A percentile compares a stretch with the other conserved stretches of the same genome.
These are phyloP conservation scores for Suillus alpinus DNA, from an alignment of 768 basidiomycete genomes.

Conservation along the genomic window DNA sequence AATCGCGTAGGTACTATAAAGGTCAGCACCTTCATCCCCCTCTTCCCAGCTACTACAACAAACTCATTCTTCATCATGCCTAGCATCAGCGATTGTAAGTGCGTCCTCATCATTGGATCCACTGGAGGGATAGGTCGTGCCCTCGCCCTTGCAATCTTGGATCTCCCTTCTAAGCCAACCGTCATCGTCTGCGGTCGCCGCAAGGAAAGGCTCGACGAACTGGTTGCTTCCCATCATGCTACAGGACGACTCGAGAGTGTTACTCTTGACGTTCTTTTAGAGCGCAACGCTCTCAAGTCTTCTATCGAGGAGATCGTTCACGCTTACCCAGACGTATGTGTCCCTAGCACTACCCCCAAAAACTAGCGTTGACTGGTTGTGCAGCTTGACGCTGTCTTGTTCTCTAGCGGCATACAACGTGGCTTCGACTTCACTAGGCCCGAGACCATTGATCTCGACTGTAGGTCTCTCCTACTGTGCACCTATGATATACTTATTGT, in stretches of 20 bases:
- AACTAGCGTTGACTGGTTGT: neutral
- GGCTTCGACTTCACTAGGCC: constrained; percentile 43
- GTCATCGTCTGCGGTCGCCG: constrained; percentile 53
- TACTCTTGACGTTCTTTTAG: constrained; percentile 42
- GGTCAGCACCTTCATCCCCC: neutral
- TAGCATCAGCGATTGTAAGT: constrained; percentile 45
- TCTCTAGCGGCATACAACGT: constrained; percentile 54
- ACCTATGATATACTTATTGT: neutral
- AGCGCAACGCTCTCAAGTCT: constrained; percentile 35
- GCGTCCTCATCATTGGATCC: constrained; percentile 52
- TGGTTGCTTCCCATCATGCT: constrained; percentile 28
- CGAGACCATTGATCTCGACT: constrained; percentile 38
- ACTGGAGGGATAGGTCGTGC: constrained; percentile 58
- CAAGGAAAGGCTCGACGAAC: constrained; percentile 51
- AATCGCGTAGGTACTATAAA: neutral
- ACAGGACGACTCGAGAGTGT: constrained; percentile 38
- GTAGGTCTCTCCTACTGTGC: constrained; percentile 20
- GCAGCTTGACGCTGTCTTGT: constrained; percentile 55
- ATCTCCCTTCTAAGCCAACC: constrained; percentile 44
- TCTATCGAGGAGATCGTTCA: constrained; percentile 39
- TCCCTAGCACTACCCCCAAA: neutral
- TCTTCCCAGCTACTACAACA: neutral
- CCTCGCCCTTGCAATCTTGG: constrained; percentile 48
- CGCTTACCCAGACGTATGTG: constrained; percentile 47
- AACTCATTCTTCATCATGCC: constrained; percentile 18